phyloP scores from a whole-genome alignment of 1,139 yeast genomes.

The Saccharomycopsis hybrid region DNA sequence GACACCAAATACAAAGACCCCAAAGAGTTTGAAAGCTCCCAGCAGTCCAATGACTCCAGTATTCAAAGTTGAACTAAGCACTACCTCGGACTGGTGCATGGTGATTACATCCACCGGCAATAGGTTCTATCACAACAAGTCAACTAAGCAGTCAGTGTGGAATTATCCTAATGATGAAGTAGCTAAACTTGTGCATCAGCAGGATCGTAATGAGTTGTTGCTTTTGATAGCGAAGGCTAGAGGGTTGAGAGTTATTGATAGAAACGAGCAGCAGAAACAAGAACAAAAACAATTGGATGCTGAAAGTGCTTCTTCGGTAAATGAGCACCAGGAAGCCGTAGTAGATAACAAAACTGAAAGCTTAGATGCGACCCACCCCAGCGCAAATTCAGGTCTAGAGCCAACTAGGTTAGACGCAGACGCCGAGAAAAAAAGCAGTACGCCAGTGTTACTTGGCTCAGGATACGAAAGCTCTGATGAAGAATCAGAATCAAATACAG shows the following conservation, averaged over 20 bases:
- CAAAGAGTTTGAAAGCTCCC: too few relatives aligned
- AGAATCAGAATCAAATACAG: slow-evolving; percentile 21
- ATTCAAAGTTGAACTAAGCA: slow-evolving; percentile 12
- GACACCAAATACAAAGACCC: not conserved
- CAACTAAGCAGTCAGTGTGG: slow-evolving; percentile 33
- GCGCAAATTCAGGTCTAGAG: too few relatives aligned
- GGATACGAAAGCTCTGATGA: slow-evolving; percentile 9
- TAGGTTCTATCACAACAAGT: slow-evolving; percentile 37
- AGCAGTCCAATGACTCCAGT: slow-evolving; percentile 8
- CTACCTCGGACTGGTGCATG: slow-evolving; percentile 32
- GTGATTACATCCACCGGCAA: slow-evolving; percentile 39
- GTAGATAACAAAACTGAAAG: too few relatives aligned
- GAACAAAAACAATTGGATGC: not conserved
- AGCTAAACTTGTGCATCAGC: slow-evolving; percentile 26
- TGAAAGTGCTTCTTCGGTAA: not conserved
- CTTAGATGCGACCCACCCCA: too few relatives aligned
- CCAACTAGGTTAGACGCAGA: too few relatives aligned
- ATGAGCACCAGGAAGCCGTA: not conserved
- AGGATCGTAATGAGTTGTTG: slow-evolving; percentile 34
- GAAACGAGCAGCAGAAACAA: slow-evolving; percentile 15
- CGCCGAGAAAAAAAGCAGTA: too few relatives aligned
- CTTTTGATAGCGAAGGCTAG: slow-evolving; percentile 40
- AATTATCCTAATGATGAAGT: slow-evolving; percentile 30
- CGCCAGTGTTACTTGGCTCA: too few relatives aligned
- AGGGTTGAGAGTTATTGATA: slow-evolving; percentile 30